These are phyloP conservation scores for Geranomyces michiganensis DNA, from an alignment of 192 early-diverging fungal species.

Conservation along the genomic window DNA sequence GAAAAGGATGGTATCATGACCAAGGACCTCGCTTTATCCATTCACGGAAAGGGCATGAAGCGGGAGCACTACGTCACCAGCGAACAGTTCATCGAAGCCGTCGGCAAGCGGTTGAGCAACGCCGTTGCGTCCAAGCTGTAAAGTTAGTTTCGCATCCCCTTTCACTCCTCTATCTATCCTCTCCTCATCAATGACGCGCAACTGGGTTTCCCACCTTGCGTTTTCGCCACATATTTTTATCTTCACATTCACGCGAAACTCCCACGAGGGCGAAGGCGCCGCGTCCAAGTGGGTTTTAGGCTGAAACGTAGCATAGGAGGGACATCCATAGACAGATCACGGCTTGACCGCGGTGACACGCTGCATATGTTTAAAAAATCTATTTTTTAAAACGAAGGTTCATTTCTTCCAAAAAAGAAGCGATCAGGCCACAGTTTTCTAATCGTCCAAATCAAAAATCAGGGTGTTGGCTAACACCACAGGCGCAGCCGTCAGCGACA, in stretches of 20 bases:
- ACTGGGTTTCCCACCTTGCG: too few species aligned
- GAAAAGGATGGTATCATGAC: slow-evolving; percentile 87
- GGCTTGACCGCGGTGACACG: too few species aligned
- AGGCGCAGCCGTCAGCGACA: neutral
- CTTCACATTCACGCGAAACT: too few species aligned
- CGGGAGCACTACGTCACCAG: slow-evolving; percentile 87
- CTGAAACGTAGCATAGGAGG: too few species aligned
- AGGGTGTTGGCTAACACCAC: slow-evolving; percentile 13
- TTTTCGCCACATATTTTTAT: too few species aligned
- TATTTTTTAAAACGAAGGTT: too few species aligned
- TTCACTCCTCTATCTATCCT: too few species aligned
- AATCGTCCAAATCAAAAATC: slow-evolving; percentile 21
- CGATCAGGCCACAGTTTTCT: neutral
- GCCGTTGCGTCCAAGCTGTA: slow-evolving; percentile 10
- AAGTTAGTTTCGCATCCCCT: neutral
- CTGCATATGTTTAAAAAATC: too few species aligned
- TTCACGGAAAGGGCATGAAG: slow-evolving; percentile 82
- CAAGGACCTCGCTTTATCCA: slow-evolving; percentile 95
- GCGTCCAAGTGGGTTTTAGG: too few species aligned
- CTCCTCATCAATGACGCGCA: too few species aligned
- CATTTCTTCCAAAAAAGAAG: neutral
- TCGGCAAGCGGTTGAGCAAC: slow-evolving; percentile 58
- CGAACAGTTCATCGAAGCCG: slow-evolving; percentile 82
- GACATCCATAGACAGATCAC: too few species aligned
- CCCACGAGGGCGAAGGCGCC: too few species aligned